A percentile compares a stretch with the other conserved stretches of the same genome.
Conservation (phyloP, 345 rosid genomes). For the Dipteronia sinensis region DNA sequence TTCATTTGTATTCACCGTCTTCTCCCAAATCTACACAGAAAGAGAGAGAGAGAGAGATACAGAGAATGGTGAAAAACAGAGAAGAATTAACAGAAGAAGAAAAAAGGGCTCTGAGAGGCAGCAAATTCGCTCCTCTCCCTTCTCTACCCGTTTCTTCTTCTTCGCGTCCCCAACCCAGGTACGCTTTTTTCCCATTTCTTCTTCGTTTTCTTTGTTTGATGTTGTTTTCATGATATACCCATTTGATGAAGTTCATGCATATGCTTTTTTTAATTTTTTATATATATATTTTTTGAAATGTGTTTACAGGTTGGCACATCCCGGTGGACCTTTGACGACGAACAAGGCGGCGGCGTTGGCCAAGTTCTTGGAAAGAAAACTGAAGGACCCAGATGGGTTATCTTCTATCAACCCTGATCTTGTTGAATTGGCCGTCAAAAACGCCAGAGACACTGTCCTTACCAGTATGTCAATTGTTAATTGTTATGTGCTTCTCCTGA, state of each 20-base stretch:
- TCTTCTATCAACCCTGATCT: conserved; percentile 71
- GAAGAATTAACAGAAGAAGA: conserved; percentile 88
- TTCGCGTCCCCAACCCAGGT: conserved; percentile 63
- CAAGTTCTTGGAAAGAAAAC: conserved; percentile 85
- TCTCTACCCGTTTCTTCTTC: conserved; percentile 43
- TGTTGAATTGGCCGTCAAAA: conserved; percentile 76
- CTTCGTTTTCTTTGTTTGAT: neutral
- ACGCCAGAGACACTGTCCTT: conserved; percentile 63
- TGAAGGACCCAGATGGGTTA: conserved; percentile 81
- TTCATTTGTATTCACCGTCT: neutral
- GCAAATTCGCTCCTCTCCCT: conserved; percentile 95
- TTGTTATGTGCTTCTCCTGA: too few species aligned
- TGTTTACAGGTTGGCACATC: conserved; percentile 74
- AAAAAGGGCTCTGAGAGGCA: conserved; percentile 83
- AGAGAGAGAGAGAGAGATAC: conserved; percentile 15
- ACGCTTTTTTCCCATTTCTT: neutral
- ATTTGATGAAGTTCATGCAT: neutral
- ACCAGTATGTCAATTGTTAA: conserved; percentile 35
- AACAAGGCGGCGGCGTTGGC: conserved; percentile 94
- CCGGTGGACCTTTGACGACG: conserved; percentile 92
- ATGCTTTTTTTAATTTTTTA: neutral
- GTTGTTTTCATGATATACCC: neutral
- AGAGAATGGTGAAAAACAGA: conserved; percentile 30
- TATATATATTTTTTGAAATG: too few species aligned
- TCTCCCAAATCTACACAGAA: neutral